Conservation (phyloP, 208 protist genomes). For the Leishmania arabica region DNA sequence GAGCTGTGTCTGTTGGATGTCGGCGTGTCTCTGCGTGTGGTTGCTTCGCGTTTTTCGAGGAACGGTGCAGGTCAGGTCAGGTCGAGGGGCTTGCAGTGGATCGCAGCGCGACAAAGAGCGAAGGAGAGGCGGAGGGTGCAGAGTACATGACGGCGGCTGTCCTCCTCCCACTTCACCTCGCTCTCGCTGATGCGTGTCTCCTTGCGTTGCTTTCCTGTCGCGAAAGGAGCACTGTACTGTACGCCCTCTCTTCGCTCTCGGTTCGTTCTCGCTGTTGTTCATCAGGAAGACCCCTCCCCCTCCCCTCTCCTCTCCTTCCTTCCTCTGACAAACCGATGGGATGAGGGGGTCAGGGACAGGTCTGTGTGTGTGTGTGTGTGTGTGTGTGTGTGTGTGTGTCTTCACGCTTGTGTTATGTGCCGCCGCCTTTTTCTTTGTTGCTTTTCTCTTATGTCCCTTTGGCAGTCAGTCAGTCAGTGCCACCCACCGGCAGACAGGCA, state of each 20-base stretch:
- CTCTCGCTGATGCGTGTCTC: background rate
- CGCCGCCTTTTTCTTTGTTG: background rate
- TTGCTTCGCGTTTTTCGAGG: background rate
- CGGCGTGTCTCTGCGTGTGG: background rate
- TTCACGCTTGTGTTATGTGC: background rate
- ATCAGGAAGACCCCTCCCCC: background rate
- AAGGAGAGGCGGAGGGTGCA: background rate
- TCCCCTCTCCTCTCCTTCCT: background rate
- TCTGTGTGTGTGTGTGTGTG: background rate
- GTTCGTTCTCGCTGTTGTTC: background rate
- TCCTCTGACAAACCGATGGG: too few relatives aligned
- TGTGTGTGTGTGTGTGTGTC: background rate
- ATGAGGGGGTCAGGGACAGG: too few relatives aligned
- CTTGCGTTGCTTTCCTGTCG: background rate
- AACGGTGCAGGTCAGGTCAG: too few relatives aligned
- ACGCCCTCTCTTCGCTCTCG: background rate
- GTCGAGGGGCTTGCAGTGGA: too few relatives aligned
- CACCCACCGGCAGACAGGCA: background rate
- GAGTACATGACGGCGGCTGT: background rate
- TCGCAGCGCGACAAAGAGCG: background rate
- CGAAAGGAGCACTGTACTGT: background rate
- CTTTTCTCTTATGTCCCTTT: background rate
- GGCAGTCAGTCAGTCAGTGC: background rate
- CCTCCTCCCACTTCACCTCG: background rate
- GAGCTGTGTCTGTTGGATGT: background rate